Base-by-base conservation (phyloP, 805 yeast species). In the Wickerhamiella kurtzmanii region DNA sequence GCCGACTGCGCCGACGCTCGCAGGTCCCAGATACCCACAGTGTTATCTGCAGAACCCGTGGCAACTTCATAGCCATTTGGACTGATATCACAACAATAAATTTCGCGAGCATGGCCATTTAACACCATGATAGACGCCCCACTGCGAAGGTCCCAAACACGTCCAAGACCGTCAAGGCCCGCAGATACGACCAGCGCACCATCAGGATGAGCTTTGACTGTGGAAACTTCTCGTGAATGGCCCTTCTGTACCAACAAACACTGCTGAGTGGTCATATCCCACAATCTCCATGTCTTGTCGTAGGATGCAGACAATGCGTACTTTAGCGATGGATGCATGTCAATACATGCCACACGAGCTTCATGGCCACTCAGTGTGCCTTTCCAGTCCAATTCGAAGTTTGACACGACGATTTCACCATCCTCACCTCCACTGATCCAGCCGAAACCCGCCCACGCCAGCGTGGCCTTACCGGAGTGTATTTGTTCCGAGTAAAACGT, bases 211-310 rank as follows among this genome's bases (percentile, higher is more conserved):
- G 81, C 74, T 1, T 74, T 64, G 2, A 84, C 61, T 0, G 78
- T 57, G 50, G 75, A 78, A 0, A 88, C 79, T 48, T 79, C 92
- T 54, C 78, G 79, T 1, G 82, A 67, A 59, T 89, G 96, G 0
- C 96, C 96, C 59, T 85, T 95, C 60, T 89, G 96, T 48, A 75
- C 68, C 41, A 74, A 64, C 4, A 88, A 56, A 46, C 76, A 77
- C 35, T 58, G 58, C 15, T 64, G 61, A 4, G 69, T 73, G 13
- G 66, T 64, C 0, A 77, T 53, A 61, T 88, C 95, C 94, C 95
- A 87, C 2, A 85, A 60, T 50, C 85, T 73, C 95, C 96, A 89
- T 0, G 95, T 85, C 52, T 70, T 71, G 63, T 89, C 96, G 58
- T 73, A 80, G 0, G 95, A 86, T 0, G 95, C 81, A 16, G 83